phyloP scores from a whole-genome alignment of 768 basidiomycete species.

The Rhodocollybia butyracea region DNA sequence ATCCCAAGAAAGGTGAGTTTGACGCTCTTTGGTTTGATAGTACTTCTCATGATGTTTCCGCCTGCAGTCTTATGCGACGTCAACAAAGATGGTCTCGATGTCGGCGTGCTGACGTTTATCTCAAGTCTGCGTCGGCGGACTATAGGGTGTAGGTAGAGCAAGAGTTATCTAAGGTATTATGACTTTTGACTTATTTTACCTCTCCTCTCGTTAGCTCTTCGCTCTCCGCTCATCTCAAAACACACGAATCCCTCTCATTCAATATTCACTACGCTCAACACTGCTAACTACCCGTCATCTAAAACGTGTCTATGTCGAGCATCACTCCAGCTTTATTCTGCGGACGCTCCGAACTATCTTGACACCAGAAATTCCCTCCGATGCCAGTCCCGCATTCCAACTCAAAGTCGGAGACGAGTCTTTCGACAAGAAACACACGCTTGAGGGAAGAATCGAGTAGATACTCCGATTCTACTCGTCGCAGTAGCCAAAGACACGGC shows the following conservation, averaged over 20 bases:
- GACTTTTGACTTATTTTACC: not conserved
- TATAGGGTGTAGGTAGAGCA: conserved; percentile 68
- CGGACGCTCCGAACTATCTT: conserved; percentile 80
- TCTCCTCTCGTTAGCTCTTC: conserved; percentile 55
- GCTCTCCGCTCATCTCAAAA: conserved; percentile 85
- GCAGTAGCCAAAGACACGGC: conserved; percentile 54
- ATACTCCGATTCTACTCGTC: conserved; percentile 86
- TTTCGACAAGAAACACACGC: not conserved
- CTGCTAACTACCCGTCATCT: conserved; percentile 40
- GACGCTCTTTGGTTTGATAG: not conserved
- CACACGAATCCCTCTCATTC: conserved; percentile 80
- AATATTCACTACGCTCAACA: conserved; percentile 42
- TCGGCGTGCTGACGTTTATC: conserved; percentile 90
- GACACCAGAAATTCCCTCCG: conserved; percentile 87
- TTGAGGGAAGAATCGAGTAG: conserved; percentile 82
- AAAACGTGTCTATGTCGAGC: conserved; percentile 80
- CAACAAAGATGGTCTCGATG: conserved; percentile 85
- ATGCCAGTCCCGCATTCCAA: conserved; percentile 85
- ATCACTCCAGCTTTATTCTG: conserved; percentile 72
- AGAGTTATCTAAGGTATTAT: conserved; percentile 68
- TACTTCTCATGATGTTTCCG: not conserved
- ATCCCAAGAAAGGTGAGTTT: conserved; percentile 75
- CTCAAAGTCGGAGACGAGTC: conserved; percentile 45
- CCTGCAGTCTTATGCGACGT: conserved; percentile 87
- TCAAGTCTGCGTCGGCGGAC: conserved; percentile 94